Evolutionary conservation across 345 rosid genomes (phyloP).

Genomic region (Acer negundo): DNA sequence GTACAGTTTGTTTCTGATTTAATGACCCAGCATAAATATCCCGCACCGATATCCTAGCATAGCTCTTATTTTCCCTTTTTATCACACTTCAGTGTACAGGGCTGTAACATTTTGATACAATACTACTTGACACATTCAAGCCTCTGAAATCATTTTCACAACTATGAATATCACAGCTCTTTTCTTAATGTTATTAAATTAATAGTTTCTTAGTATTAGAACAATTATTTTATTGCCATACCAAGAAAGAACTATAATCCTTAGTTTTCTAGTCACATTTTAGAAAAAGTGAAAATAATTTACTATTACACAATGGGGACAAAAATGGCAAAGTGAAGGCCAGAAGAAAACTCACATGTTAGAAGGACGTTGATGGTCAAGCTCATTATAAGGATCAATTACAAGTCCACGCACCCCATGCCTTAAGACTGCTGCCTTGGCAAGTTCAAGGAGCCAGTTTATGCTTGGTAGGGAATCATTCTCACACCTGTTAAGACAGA

Average conservation of each 20-base stretch:
- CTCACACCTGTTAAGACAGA: constrained; percentile 65
- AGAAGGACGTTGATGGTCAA: constrained; percentile 86
- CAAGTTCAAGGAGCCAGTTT: constrained; percentile 86
- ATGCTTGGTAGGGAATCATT: constrained; percentile 86
- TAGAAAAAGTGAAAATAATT: not conserved
- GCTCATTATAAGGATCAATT: constrained; percentile 98
- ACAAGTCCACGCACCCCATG: constrained; percentile 94
- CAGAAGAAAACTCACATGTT: constrained; percentile 58
- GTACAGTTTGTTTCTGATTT: too few relatives aligned
- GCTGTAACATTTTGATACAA: too few relatives aligned
- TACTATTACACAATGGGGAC: not conserved
- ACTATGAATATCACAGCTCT: not conserved
- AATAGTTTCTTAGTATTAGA: not conserved
- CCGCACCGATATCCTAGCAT: too few relatives aligned
- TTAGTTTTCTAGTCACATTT: not conserved
- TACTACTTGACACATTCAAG: too few relatives aligned
- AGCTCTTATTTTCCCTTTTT: too few relatives aligned
- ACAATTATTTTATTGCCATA: not conserved
- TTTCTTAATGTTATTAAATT: too few relatives aligned
- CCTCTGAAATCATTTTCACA: not conserved
- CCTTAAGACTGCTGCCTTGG: constrained; percentile 85
- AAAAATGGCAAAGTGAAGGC: not conserved
- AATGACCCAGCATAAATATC: too few relatives aligned
- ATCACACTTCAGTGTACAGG: too few relatives aligned
- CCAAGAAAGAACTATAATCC: not conserved